A percentile compares a stretch with the other conserved stretches of the same genome.
Evolutionary conservation across 31 red algal genomes (phyloP).

Genomic region (Odonthalia washingtoniensis): DNA sequence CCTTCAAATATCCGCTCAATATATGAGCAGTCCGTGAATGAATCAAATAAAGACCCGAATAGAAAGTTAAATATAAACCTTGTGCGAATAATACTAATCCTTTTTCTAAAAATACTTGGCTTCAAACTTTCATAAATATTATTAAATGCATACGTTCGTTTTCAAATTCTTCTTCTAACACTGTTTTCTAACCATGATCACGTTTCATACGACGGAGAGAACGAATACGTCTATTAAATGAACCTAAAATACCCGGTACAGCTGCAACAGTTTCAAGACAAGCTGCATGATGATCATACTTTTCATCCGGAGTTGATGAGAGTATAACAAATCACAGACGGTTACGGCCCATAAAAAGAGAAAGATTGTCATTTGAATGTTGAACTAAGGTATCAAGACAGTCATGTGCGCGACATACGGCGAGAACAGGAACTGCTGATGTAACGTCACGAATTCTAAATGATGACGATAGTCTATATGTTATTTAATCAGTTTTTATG

Average conservation of each 20-base stretch:
- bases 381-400: slow-evolving; percentile 60
- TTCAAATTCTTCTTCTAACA: slow-evolving; percentile 92
- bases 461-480: not conserved
- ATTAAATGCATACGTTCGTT: slow-evolving; percentile 97
- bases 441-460: slow-evolving; percentile 64
- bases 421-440: slow-evolving; percentile 62
- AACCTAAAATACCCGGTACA: slow-evolving; percentile 89
- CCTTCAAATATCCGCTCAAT: slow-evolving; percentile 95
- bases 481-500: slow-evolving; percentile 35
- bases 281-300: slow-evolving; percentile 93
- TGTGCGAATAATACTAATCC: slow-evolving; percentile 86
- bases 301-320: too few species aligned
- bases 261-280: slow-evolving; percentile 95
- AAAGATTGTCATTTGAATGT: slow-evolving; percentile 49
- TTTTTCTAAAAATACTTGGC: slow-evolving; percentile 81
- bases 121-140: slow-evolving; percentile 86
- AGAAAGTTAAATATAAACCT: slow-evolving; percentile 89
- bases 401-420: slow-evolving; percentile 43
- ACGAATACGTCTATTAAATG: slow-evolving; percentile 79
- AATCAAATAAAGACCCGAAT: slow-evolving; percentile 72
- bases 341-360: slow-evolving; percentile 70
- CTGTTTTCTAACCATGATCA: slow-evolving; percentile 80
- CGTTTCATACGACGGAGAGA: slow-evolving; percentile 80
- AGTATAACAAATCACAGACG: too few species aligned
- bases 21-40: slow-evolving; percentile 79